Evolutionary conservation across 2,329 filamentous ascomycete species (phyloP).

Genomic region (Pezicula radicicola): DNA sequence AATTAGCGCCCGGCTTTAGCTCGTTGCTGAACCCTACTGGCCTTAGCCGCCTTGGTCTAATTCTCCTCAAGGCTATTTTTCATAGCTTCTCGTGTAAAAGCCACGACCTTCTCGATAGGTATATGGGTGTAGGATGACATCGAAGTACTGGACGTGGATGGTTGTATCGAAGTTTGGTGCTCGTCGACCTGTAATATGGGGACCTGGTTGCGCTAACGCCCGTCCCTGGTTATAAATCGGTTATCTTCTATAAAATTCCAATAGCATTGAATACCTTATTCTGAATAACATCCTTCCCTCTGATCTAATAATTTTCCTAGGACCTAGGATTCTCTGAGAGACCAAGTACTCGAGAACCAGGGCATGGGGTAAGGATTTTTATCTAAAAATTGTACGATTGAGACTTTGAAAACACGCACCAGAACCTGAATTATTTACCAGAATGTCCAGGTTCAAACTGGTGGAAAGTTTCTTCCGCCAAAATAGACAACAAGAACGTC

Average conservation of each 20-base stretch:
- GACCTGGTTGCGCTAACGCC: slow-evolving; percentile 32
- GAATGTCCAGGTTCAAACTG: slow-evolving; percentile 37
- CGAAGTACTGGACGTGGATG: slow-evolving; percentile 37
- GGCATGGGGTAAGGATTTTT: too few species aligned
- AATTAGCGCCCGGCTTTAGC: slow-evolving; percentile 59
- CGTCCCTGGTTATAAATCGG: too few species aligned
- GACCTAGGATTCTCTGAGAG: too few species aligned
- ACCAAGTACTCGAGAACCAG: too few species aligned
- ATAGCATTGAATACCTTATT: too few species aligned
- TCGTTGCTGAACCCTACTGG: slow-evolving; percentile 56
- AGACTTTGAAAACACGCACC: slow-evolving; percentile 9
- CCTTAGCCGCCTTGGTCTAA: slow-evolving; percentile 58
- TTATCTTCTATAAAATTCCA: too few species aligned
- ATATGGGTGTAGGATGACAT: slow-evolving; percentile 49
- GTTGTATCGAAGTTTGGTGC: slow-evolving; percentile 46
- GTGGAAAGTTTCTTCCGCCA: too few species aligned
- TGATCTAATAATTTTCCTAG: too few species aligned
- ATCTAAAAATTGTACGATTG: too few species aligned
- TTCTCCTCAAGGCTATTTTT: slow-evolving; percentile 64
- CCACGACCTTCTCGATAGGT: slow-evolving; percentile 61
- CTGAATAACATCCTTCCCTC: too few species aligned
- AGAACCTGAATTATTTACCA: slow-evolving; percentile 42
- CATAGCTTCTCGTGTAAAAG: slow-evolving; percentile 65
- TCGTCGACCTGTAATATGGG: slow-evolving; percentile 27
- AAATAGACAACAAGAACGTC: too few species aligned